A percentile compares a stretch with the other conserved stretches of the same genome.
phyloP scores from a whole-genome alignment of 495 filamentous ascomycete species.

The Cercophora samala region DNA sequence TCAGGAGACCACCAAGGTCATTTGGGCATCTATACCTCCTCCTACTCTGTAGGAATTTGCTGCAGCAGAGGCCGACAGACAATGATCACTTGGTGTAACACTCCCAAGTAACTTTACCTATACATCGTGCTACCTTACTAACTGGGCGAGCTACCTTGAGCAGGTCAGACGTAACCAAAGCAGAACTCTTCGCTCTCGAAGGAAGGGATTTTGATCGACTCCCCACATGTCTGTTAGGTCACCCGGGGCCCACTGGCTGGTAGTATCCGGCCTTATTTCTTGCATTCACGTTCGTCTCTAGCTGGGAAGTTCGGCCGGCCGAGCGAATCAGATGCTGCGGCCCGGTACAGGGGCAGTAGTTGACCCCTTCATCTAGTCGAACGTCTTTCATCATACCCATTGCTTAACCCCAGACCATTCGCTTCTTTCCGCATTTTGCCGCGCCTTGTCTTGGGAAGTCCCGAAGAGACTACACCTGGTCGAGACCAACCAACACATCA shows the following conservation, averaged over 20 bases:
- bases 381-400: slow-evolving; percentile 1
- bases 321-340: slow-evolving; percentile 25
- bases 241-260: slow-evolving; percentile 10
- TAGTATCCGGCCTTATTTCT: slow-evolving; percentile 32
- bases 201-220: neutral
- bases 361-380: slow-evolving; percentile 23
- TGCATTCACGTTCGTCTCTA: slow-evolving; percentile 13
- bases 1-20: neutral
- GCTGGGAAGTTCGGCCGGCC: slow-evolving; percentile 12
- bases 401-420: slow-evolving; percentile 8
- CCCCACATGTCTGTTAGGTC: neutral
- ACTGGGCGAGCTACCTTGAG: neutral
- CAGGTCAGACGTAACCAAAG: neutral
- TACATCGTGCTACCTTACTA: neutral
- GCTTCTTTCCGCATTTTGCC: slow-evolving; percentile 19
- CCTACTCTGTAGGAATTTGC: neutral
- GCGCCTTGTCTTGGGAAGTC: slow-evolving; percentile 1
- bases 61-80: neutral
- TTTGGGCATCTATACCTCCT: neutral
- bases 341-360: slow-evolving; percentile 13
- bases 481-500: neutral
- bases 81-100: neutral
- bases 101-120: neutral
- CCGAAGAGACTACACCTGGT: neutral
- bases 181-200: neutral